Evolutionary conservation across 23 red algal species (phyloP).

Genomic region (Gracilariopsis chorda): DNA sequence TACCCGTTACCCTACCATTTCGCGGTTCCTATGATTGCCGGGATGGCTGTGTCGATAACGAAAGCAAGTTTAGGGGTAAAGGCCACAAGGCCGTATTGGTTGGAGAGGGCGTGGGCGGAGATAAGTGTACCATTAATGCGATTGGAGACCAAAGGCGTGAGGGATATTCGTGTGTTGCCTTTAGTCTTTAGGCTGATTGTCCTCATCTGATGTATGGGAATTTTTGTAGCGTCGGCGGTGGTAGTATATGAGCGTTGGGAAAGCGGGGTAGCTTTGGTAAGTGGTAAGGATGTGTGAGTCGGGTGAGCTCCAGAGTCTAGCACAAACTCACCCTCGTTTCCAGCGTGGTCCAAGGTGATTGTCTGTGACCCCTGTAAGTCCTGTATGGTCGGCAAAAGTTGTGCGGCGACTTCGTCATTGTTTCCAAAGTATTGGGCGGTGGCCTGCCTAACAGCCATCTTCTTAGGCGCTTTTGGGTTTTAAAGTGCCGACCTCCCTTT

Average conservation of each 20-base stretch:
- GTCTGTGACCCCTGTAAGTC: no score
- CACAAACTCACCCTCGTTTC: background rate
- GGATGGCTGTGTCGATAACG: background rate
- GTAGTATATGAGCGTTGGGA: no score
- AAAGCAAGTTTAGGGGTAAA: background rate
- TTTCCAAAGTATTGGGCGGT: no score
- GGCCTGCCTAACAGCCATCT: no score
- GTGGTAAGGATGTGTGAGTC: background rate
- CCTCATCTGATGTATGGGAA: background rate
- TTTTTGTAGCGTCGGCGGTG: background rate
- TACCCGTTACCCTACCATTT: no score
- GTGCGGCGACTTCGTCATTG: no score
- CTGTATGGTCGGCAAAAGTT: no score
- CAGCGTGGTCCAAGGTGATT: no score
- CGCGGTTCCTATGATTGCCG: background rate
- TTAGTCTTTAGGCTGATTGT: background rate
- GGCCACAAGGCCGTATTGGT: background rate
- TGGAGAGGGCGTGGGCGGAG: background rate
- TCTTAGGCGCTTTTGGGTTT: no score
- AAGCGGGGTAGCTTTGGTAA: background rate
- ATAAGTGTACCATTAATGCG: background rate
- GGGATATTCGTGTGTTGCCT: background rate
- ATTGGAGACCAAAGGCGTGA: background rate
- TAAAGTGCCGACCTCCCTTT: no score
- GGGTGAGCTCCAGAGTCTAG: conserved; percentile 20